Evolutionary conservation across 1,284 basidiomycete genomes (phyloP).

Genomic region (Rhodotorula sp.): DNA sequence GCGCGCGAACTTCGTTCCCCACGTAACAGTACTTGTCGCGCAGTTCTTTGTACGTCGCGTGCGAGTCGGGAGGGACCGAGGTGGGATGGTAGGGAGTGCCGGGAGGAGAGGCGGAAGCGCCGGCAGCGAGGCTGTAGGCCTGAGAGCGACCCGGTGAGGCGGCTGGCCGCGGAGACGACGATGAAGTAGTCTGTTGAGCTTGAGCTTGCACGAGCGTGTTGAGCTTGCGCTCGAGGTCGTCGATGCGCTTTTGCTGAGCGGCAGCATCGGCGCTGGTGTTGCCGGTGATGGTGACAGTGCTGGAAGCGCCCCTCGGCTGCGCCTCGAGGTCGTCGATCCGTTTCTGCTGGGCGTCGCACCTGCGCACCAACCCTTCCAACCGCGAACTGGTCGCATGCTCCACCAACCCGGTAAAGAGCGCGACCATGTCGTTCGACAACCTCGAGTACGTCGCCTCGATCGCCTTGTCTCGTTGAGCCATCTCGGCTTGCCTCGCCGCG

Average conservation of each 20-base stretch:
- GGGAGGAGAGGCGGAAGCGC: too few relatives aligned
- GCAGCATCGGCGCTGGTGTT: too few relatives aligned
- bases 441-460: background rate
- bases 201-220: background rate
- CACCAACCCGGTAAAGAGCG: background rate
- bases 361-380: background rate
- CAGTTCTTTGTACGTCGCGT: background rate
- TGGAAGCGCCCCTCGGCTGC: background rate
- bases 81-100: too few relatives aligned
- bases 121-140: too few relatives aligned
- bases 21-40: background rate
- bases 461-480: background rate
- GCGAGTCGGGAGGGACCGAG: too few relatives aligned
- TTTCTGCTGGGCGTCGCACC: background rate
- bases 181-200: background rate
- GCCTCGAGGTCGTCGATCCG: background rate
- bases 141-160: too few relatives aligned
- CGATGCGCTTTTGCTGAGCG: constrained; percentile 1
- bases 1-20: background rate
- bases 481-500: background rate
- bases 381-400: background rate
- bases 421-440: background rate
- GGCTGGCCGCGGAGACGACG: background rate
- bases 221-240: background rate
- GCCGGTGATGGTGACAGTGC: too few relatives aligned